phyloP scores from a whole-genome alignment of 108 stramenopile genomes.

The Fragilaria crotonensis region DNA sequence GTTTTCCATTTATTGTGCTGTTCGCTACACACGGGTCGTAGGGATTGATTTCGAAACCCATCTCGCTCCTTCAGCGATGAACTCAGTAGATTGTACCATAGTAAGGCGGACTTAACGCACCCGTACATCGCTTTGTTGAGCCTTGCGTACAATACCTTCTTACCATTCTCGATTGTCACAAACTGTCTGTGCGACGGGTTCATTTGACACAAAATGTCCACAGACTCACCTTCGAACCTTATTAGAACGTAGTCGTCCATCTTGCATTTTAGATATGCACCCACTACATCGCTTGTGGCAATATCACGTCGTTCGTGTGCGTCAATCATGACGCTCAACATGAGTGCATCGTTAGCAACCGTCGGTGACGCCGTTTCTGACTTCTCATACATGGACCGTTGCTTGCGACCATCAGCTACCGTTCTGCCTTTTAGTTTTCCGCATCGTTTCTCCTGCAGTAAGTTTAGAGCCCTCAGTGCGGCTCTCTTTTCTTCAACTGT shows the following conservation, averaged over 20 bases:
- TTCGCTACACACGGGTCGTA: slow-evolving; percentile 57
- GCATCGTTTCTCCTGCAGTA: background rate
- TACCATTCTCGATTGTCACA: slow-evolving; percentile 9
- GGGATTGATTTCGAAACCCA: slow-evolving; percentile 45
- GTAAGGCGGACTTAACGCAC: slow-evolving; percentile 5
- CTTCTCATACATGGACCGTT: slow-evolving; percentile 18
- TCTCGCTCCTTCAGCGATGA: slow-evolving; percentile 3
- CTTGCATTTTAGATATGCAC: slow-evolving; percentile 31
- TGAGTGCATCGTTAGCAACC: slow-evolving; percentile 16
- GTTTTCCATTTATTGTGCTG: slow-evolving; percentile 17
- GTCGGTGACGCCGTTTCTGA: slow-evolving; percentile 36
- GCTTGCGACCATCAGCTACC: slow-evolving; percentile 32
- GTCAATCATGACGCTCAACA: slow-evolving; percentile 27
- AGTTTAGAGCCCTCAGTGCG: slow-evolving; percentile 15
- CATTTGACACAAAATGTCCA: slow-evolving; percentile 3
- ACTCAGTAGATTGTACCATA: slow-evolving; percentile 2
- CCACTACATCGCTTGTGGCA: slow-evolving; percentile 20
- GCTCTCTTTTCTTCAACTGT: slow-evolving; percentile 15
- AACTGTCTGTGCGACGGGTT: slow-evolving; percentile 12
- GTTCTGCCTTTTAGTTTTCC: slow-evolving; percentile 13
- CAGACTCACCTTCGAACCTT: slow-evolving; percentile 8
- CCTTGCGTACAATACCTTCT: slow-evolving; percentile 10
- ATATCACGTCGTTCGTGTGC: slow-evolving; percentile 25
- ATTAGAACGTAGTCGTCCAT: slow-evolving; percentile 8
- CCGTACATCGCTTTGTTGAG: slow-evolving; percentile 16